Evolutionary conservation across 306 rosid species (phyloP).

Genomic region (Quercus robur): DNA sequence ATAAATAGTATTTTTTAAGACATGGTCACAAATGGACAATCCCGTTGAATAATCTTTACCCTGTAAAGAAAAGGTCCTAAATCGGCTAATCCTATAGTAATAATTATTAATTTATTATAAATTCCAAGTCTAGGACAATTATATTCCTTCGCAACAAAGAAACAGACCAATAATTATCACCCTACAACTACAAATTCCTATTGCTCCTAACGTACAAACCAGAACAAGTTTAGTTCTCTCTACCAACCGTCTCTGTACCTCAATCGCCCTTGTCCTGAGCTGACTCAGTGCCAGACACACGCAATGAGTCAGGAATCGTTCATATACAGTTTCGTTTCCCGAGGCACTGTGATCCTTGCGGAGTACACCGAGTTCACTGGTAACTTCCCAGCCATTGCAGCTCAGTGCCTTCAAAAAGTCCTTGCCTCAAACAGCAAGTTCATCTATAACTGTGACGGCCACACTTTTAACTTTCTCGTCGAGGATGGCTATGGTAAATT

Average conservation of each 20-base stretch:
- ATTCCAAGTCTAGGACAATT: background rate
- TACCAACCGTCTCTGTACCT: background rate
- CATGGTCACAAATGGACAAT: too few species aligned
- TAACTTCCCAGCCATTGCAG: constrained; percentile 90
- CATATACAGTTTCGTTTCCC: constrained; percentile 85
- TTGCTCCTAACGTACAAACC: background rate
- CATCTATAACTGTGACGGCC: constrained; percentile 87
- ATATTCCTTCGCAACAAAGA: constrained; percentile 29
- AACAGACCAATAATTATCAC: background rate
- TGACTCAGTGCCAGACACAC: too few species aligned
- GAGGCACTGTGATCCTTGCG: constrained; percentile 87
- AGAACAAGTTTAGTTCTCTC: background rate
- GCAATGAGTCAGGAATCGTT: constrained; percentile 81
- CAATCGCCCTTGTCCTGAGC: background rate
- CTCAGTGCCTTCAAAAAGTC: constrained; percentile 83
- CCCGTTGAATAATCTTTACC: too few species aligned
- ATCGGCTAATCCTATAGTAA: too few species aligned
- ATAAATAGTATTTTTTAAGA: too few species aligned
- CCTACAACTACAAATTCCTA: background rate
- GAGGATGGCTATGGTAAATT: constrained; percentile 83
- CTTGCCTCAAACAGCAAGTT: constrained; percentile 85
- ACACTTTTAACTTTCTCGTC: constrained; percentile 81
- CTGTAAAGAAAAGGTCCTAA: background rate
- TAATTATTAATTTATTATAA: background rate
- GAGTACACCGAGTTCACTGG: constrained; percentile 96